These are phyloP conservation scores for Polygonum maritimum DNA, from an alignment of 148 eudicot genomes.

Conservation along the genomic window DNA sequence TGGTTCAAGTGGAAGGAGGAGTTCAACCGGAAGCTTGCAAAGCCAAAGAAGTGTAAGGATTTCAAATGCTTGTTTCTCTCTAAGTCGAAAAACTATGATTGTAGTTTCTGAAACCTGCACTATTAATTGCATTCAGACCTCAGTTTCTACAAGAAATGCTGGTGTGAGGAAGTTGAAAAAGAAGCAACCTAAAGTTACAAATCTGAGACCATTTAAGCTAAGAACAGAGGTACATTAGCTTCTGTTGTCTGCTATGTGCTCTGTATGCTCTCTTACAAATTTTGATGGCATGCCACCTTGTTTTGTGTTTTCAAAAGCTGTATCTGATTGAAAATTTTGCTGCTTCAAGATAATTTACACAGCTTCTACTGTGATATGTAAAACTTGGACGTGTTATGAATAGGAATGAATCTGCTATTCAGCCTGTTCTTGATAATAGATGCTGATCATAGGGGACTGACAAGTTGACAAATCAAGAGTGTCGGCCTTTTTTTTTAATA, in stretches of 20 bases:
- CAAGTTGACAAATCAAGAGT: not conserved
- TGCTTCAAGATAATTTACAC: not conserved
- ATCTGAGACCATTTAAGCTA: constrained; percentile 70
- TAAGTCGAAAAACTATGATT: not conserved
- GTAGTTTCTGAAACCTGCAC: not conserved
- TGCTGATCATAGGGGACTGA: not conserved
- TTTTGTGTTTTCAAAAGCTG: not conserved
- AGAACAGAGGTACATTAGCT: constrained; percentile 64
- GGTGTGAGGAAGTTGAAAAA: constrained; percentile 59
- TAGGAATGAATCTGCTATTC: not conserved
- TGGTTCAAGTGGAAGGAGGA: constrained; percentile 48
- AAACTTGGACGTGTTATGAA: not conserved
- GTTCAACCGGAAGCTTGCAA: constrained; percentile 49
- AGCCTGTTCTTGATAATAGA: not conserved
- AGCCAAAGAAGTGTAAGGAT: constrained; percentile 67
- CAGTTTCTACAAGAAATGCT: constrained; percentile 45
- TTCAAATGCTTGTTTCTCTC: not conserved
- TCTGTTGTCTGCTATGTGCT: not conserved
- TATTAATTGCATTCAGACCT: constrained; percentile 31
- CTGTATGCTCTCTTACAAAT: not conserved
- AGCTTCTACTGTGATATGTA: not conserved
- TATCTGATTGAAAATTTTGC: not conserved
- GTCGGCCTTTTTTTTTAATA: not conserved
- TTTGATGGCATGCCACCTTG: not conserved
- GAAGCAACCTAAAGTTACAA: constrained; percentile 50